Evolutionary conservation across 164 flowering plant genomes (phyloP).

Genomic region (Warburgia ugandensis): DNA sequence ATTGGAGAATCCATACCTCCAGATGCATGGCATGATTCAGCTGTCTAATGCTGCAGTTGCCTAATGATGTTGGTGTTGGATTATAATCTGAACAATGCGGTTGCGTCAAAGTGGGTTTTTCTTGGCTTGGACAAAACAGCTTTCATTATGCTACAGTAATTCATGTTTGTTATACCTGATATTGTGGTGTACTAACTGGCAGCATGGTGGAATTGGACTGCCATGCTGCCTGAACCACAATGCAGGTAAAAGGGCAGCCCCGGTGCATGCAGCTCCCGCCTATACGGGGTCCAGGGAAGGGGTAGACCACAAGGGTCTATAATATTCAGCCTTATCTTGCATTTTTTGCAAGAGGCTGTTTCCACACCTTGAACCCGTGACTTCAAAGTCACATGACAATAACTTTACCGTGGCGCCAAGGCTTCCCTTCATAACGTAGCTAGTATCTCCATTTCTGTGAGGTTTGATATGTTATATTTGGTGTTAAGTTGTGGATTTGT

Average conservation of each 20-base stretch:
- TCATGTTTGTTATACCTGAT: slow-evolving; percentile 7
- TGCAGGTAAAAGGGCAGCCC: no score
- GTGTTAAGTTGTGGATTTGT: background rate
- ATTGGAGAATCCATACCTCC: slow-evolving; percentile 96
- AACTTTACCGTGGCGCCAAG: no score
- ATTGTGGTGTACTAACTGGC: slow-evolving; percentile 9
- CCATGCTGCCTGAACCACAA: background rate
- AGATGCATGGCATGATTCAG: slow-evolving; percentile 95
- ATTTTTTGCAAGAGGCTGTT: no score
- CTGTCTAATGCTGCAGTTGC: no score
- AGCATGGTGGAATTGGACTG: slow-evolving; percentile 10
- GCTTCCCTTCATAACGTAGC: no score
- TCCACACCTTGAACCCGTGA: no score
- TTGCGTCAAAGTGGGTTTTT: slow-evolving; percentile 6
- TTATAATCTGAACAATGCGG: slow-evolving; percentile 14
- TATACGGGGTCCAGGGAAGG: no score
- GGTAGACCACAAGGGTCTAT: no score
- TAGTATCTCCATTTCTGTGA: background rate
- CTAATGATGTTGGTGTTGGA: slow-evolving; percentile 46
- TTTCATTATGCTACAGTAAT: no score
- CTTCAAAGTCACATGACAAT: no score
- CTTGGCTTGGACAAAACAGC: slow-evolving; percentile 5
- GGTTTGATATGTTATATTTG: background rate
- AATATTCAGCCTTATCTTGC: no score
- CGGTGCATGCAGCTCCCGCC: no score